Percentiles rank a stretch among this genome's conserved stretches.
These are phyloP conservation scores for Knufia fluminis DNA, from an alignment of 2,329 filamentous ascomycete species.

Conservation along the genomic window DNA sequence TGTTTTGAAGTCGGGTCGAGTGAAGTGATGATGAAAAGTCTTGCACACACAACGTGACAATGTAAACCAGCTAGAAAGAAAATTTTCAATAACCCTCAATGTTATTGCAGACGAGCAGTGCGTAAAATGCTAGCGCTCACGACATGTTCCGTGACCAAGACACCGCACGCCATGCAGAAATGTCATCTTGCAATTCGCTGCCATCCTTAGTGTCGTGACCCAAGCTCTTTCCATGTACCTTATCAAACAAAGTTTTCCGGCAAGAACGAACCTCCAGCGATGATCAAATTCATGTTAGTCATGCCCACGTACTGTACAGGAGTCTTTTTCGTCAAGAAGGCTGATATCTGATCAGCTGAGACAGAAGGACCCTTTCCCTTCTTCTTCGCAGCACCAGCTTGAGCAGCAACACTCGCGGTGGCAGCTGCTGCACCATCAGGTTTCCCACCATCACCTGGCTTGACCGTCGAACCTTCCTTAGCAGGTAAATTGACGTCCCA, in stretches of 20 bases:
- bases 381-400: slow-evolving; percentile 43
- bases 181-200: neutral
- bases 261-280: slow-evolving; percentile 67
- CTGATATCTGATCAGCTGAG: slow-evolving; percentile 85
- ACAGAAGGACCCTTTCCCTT: slow-evolving; percentile 84
- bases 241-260: slow-evolving; percentile 28
- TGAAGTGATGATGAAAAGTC: no score
- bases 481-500: slow-evolving; percentile 80
- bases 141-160: neutral
- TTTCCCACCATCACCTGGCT: slow-evolving; percentile 22
- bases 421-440: slow-evolving; percentile 30
- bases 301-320: slow-evolving; percentile 90
- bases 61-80: no score
- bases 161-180: neutral
- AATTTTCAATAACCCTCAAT: no score
- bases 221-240: neutral
- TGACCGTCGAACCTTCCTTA: slow-evolving; percentile 48
- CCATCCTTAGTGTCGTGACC: neutral
- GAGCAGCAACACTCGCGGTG: slow-evolving; percentile 28
- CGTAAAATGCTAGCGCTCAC: no score
- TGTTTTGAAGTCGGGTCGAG: no score
- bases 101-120: no score
- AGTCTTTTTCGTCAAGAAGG: slow-evolving; percentile 92
- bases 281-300: slow-evolving; percentile 86
- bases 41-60: no score